phyloP scores from a whole-genome alignment of 2,329 filamentous ascomycete species.

The Penicillium carneum region DNA sequence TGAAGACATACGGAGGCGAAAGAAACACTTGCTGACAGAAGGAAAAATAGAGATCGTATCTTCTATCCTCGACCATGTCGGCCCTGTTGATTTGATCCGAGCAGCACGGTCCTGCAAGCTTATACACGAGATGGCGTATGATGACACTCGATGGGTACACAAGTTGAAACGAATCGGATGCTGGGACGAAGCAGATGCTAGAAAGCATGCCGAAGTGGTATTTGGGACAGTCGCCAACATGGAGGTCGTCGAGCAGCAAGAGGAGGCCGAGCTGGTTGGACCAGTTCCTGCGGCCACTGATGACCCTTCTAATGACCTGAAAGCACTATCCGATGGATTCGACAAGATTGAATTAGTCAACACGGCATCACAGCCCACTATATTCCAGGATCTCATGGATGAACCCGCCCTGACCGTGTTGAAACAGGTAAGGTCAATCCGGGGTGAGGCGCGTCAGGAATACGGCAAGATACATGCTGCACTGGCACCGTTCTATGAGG shows the following conservation, averaged over 20 bases:
- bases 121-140: conserved; percentile 97
- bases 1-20: not conserved
- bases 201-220: conserved; percentile 78
- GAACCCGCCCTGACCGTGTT: conserved; percentile 73
- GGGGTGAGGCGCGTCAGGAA: conserved; percentile 85
- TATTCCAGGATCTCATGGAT: conserved; percentile 60
- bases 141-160: conserved; percentile 93
- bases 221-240: conserved; percentile 45
- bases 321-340: conserved; percentile 72
- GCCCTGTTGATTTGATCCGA: conserved; percentile 81
- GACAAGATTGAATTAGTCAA: conserved; percentile 72
- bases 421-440: conserved; percentile 74
- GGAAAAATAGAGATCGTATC: conserved; percentile 76
- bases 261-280: conserved; percentile 30
- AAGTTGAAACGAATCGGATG: conserved; percentile 84
- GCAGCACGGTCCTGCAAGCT: conserved; percentile 84
- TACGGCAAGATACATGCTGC: conserved; percentile 91
- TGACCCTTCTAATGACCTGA: conserved; percentile 32
- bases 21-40: conserved; percentile 34
- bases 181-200: conserved; percentile 89
- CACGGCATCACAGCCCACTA: conserved; percentile 39
- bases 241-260: conserved; percentile 40
- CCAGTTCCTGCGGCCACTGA: conserved; percentile 27
- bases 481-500: conserved; percentile 84
- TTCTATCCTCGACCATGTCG: conserved; percentile 86